Evolutionary conservation across 2,329 filamentous ascomycete species (phyloP).

Genomic region (Hymenoscyphus fructigenus): DNA sequence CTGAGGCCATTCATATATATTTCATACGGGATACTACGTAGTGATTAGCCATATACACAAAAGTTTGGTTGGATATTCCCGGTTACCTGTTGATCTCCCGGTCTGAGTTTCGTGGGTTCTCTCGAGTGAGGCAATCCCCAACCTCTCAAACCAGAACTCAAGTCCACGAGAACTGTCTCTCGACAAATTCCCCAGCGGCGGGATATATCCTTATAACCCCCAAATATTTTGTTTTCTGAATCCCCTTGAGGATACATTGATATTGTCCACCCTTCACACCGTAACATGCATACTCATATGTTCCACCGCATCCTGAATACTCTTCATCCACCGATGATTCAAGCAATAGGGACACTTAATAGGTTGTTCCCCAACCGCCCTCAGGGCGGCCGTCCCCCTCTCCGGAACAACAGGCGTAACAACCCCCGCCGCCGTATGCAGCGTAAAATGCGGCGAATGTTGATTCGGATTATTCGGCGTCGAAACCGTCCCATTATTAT

Average conservation of each 20-base stretch:
- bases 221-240: neutral
- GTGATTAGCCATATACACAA: neutral
- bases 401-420: slow-evolving; percentile 30
- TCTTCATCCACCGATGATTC: slow-evolving; percentile 36
- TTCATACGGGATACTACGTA: neutral
- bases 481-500: slow-evolving; percentile 8
- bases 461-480: slow-evolving; percentile 14
- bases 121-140: neutral
- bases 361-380: slow-evolving; percentile 30
- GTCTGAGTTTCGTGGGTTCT: neutral
- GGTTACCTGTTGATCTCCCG: neutral
- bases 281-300: slow-evolving; percentile 39
- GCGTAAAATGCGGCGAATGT: slow-evolving; percentile 25
- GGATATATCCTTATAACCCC: neutral
- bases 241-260: neutral
- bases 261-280: slow-evolving; percentile 18
- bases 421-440: slow-evolving; percentile 32
- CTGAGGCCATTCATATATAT: neutral
- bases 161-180: neutral
- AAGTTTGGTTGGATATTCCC: neutral
- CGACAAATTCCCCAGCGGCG: no score
- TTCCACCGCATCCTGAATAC: slow-evolving; percentile 37
- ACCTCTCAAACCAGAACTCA: neutral
- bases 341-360: slow-evolving; percentile 37
- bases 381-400: slow-evolving; percentile 24